phyloP scores from a whole-genome alignment of 805 yeast genomes.

The Ogataea henricii region DNA sequence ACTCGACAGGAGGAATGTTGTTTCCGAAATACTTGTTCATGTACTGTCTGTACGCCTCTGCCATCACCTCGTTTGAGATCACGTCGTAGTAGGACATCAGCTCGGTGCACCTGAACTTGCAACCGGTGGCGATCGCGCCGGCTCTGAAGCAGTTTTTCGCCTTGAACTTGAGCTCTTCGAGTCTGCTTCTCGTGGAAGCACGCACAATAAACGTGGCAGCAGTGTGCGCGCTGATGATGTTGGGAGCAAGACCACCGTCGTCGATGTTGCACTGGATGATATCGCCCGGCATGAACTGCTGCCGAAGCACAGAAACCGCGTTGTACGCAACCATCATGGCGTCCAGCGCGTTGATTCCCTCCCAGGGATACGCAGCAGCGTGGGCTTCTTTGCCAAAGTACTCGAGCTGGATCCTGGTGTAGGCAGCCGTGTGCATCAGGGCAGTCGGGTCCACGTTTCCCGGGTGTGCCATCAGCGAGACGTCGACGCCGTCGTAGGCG shows the following conservation, averaged over 20 bases:
- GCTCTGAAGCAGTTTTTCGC: slow-evolving; percentile 34
- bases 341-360: slow-evolving; percentile 34
- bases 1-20: slow-evolving; percentile 10
- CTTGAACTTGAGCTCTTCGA: slow-evolving; percentile 23
- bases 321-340: slow-evolving; percentile 31
- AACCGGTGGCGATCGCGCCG: slow-evolving; percentile 35
- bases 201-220: slow-evolving; percentile 22
- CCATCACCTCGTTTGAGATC: slow-evolving; percentile 24
- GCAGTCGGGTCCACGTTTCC: slow-evolving; percentile 17
- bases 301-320: slow-evolving; percentile 30
- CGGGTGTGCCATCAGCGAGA: slow-evolving; percentile 33
- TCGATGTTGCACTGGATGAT: slow-evolving; percentile 28
- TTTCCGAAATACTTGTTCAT: slow-evolving; percentile 19
- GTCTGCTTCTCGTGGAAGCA: slow-evolving; percentile 20
- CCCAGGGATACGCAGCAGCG: slow-evolving; percentile 34
- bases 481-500: slow-evolving; percentile 27
- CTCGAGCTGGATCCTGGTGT: slow-evolving; percentile 18
- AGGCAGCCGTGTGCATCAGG: slow-evolving; percentile 24
- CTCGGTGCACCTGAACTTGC: slow-evolving; percentile 35
- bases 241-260: slow-evolving; percentile 30
- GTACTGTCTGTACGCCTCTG: slow-evolving; percentile 18
- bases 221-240: slow-evolving; percentile 29
- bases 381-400: slow-evolving; percentile 32
- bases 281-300: slow-evolving; percentile 30
- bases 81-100: slow-evolving; percentile 30